Evolutionary conservation across 306 rosid genomes (phyloP).

Genomic region (Carpinus viminea): DNA sequence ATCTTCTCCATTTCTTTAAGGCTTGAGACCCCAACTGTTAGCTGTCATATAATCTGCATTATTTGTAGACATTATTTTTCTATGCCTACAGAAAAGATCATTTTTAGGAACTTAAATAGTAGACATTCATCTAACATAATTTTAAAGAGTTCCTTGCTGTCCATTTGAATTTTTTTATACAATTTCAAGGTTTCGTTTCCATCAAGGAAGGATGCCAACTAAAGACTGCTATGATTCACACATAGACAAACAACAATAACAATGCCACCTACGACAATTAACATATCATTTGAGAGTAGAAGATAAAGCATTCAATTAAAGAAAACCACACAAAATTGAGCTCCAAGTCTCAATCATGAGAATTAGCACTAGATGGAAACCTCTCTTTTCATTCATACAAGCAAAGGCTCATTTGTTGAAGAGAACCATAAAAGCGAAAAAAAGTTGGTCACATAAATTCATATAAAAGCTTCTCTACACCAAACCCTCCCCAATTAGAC

Average conservation of each 20-base stretch:
- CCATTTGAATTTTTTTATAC: slow-evolving; percentile 31
- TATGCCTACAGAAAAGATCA: too few species aligned
- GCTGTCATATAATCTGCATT: too few species aligned
- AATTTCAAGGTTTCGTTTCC: slow-evolving; percentile 25
- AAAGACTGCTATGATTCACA: neutral
- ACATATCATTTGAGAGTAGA: neutral
- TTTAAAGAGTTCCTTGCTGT: slow-evolving; percentile 23
- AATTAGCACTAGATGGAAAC: slow-evolving; percentile 27
- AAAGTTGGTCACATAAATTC: slow-evolving; percentile 36
- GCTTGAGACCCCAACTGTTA: too few species aligned
- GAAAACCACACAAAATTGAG: neutral
- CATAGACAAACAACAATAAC: too few species aligned
- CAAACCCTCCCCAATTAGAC: slow-evolving; percentile 28
- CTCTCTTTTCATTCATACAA: slow-evolving; percentile 47
- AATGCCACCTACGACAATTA: neutral
- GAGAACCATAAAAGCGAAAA: slow-evolving; percentile 40
- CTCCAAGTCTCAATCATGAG: neutral
- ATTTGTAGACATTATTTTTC: too few species aligned
- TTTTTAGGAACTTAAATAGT: too few species aligned
- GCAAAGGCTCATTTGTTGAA: slow-evolving; percentile 40
- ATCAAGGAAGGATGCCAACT: slow-evolving; percentile 1
- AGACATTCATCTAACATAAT: too few species aligned
- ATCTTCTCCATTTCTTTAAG: too few species aligned
- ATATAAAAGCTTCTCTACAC: slow-evolving; percentile 45
- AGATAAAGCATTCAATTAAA: neutral